A percentile compares a stretch with the other conserved stretches of the same genome.
Conservation (phyloP, 768 basidiomycete species). For the Myochromella boudieri region DNA sequence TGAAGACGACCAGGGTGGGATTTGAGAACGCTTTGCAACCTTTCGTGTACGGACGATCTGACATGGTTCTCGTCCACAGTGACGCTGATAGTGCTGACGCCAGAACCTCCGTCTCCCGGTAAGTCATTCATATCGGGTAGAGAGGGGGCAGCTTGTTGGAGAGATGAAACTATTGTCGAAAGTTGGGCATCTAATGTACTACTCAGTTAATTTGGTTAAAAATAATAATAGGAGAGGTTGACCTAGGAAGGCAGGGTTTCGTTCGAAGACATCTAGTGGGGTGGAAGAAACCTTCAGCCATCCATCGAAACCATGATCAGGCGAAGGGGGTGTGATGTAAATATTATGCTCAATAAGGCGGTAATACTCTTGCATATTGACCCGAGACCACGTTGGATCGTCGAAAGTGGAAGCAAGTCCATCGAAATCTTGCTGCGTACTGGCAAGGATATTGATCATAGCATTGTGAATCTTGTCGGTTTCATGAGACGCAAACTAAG, state of each 20-base stretch:
- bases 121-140: slow-evolving; percentile 25
- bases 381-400: slow-evolving; percentile 26
- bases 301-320: slow-evolving; percentile 29
- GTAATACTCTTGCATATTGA: slow-evolving; percentile 31
- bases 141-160: slow-evolving; percentile 14
- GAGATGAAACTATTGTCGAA: slow-evolving; percentile 17
- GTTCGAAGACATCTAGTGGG: slow-evolving; percentile 19
- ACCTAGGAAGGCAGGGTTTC: slow-evolving; percentile 24
- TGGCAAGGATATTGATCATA: slow-evolving; percentile 27
- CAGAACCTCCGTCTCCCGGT: slow-evolving; percentile 18
- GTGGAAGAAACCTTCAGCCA: slow-evolving; percentile 27
- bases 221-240: neutral
- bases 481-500: no score
- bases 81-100: slow-evolving; percentile 19
- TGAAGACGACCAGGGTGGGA: slow-evolving; percentile 14
- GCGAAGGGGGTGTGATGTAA: slow-evolving; percentile 15
- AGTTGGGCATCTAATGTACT: slow-evolving; percentile 22
- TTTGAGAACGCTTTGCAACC: slow-evolving; percentile 17
- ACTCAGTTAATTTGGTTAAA: neutral
- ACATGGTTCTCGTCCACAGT: slow-evolving; percentile 24
- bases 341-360: slow-evolving; percentile 25
- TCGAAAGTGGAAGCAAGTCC: slow-evolving; percentile 22
- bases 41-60: slow-evolving; percentile 26
- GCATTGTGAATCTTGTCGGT: slow-evolving; percentile 31
- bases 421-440: slow-evolving; percentile 26